Evolutionary conservation across 805 yeast species (phyloP).

Genomic region (Sugiyamaella floridensis): DNA sequence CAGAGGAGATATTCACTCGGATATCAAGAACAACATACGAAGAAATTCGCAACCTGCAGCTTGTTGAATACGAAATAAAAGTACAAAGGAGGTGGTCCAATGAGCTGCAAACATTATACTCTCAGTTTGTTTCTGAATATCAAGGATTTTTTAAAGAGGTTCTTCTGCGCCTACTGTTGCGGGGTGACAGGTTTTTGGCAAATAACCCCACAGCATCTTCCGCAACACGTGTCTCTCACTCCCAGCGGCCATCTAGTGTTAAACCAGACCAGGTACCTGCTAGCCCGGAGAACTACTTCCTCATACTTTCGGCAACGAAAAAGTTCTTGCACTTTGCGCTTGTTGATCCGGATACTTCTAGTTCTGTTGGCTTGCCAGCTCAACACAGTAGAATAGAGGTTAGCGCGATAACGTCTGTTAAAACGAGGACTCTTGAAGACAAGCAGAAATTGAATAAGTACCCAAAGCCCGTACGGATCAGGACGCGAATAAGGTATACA

Average conservation of each 20-base stretch:
- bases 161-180: constrained; percentile 60
- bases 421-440: too few relatives aligned
- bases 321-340: constrained; percentile 12
- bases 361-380: too few relatives aligned
- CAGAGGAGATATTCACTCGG: constrained; percentile 42
- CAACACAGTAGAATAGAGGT: too few relatives aligned
- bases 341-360: background rate
- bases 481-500: background rate
- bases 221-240: background rate
- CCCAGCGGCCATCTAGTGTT: background rate
- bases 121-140: constrained; percentile 48
- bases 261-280: background rate
- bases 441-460: too few relatives aligned
- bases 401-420: too few relatives aligned
- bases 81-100: constrained; percentile 40
- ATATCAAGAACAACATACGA: constrained; percentile 40
- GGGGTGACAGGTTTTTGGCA: constrained; percentile 65
- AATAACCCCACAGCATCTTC: background rate
- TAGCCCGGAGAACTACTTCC: background rate
- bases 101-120: constrained; percentile 44
- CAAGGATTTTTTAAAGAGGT: constrained; percentile 68
- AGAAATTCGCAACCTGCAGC: constrained; percentile 49
- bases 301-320: constrained; percentile 4
- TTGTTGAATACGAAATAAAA: constrained; percentile 27
- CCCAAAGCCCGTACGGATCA: background rate